Base-by-base conservation (phyloP, 768 basidiomycete species). In the Mycena maculata region DNA sequence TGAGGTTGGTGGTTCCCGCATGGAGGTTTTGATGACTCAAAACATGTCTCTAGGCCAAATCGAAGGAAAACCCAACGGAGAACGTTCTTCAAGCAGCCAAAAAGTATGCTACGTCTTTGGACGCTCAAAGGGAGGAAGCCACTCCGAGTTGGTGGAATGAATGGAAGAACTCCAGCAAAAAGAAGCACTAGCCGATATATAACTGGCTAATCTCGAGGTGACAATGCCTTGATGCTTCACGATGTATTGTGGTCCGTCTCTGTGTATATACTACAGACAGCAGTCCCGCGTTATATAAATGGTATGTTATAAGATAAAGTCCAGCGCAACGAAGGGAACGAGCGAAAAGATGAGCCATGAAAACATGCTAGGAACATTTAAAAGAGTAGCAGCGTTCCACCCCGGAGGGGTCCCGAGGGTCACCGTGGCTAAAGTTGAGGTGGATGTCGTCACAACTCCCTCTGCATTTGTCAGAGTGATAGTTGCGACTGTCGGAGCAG, bases 321-420 rank as follows among this genome's bases (percentile, higher is more conserved):
- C 28, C 47, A 45, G 58, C 12, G 63, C 42, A 41, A 74, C 18
- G 27, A 73, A n/a, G 50, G 63, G 25, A 31, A 65, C 57, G 42
- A 73, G 60, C n/a, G 62, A 73, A 5, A 62, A 42, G 10, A 44
- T 15, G 31, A 65, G 60, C 48, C 49, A 62, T 11, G 36, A 30
- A 7, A 57, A 44, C 4, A 60, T 33, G 47, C 39, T 23, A 30
- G 73, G 49, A 33, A 62, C 45, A 44, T 57, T 58, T 12, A 73
- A 45, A 23, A 55, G 25, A 47, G 50, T 44, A 22, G 70, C 77
- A 13, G 76, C 73, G 68, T 71, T 86, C 85, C 83, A 87, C 25
- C 90, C 88, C 20, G 91, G 89, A 15, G 91, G 91, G 33, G 84
- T 72, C 11, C 93, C 92, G 13, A 94, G 84, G 10, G 83, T 82